Evolutionary conservation across 345 rosid species (phyloP).

Genomic region (Pelargonium nanum): DNA sequence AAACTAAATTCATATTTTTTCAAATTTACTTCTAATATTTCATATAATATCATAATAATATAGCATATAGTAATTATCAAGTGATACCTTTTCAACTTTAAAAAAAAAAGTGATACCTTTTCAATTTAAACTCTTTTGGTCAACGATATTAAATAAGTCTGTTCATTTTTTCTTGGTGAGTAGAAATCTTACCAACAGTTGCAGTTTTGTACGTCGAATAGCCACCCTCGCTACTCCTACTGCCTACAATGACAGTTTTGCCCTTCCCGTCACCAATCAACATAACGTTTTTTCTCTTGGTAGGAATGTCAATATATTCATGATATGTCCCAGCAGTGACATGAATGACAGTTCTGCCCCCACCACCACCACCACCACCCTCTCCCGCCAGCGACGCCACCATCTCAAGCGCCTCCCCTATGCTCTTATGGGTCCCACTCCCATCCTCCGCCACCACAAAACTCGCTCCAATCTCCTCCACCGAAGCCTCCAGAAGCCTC

Average conservation of each 20-base stretch:
- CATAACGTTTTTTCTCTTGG: slow-evolving; percentile 44
- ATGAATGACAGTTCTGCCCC: slow-evolving; percentile 36
- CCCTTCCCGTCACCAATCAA: slow-evolving; percentile 56
- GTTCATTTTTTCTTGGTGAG: too few relatives aligned
- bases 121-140: too few relatives aligned
- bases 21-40: too few relatives aligned
- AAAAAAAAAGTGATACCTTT: too few relatives aligned
- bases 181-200: neutral
- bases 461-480: slow-evolving; percentile 25
- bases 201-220: slow-evolving; percentile 25
- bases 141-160: too few relatives aligned
- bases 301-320: slow-evolving; percentile 33
- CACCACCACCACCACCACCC: neutral
- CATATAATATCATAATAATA: too few relatives aligned
- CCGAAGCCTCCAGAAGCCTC: slow-evolving; percentile 38
- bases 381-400: slow-evolving; percentile 16
- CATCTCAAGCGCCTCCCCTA: slow-evolving; percentile 31
- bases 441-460: slow-evolving; percentile 51
- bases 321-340: slow-evolving; percentile 44
- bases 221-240: slow-evolving; percentile 27
- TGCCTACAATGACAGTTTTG: slow-evolving; percentile 30
- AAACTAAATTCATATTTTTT: too few relatives aligned
- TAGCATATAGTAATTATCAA: too few relatives aligned
- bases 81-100: too few relatives aligned
- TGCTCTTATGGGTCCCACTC: slow-evolving; percentile 37